Conservation (phyloP, 2,329 filamentous ascomycete genomes). For the Clonostachys rhizophaga region DNA sequence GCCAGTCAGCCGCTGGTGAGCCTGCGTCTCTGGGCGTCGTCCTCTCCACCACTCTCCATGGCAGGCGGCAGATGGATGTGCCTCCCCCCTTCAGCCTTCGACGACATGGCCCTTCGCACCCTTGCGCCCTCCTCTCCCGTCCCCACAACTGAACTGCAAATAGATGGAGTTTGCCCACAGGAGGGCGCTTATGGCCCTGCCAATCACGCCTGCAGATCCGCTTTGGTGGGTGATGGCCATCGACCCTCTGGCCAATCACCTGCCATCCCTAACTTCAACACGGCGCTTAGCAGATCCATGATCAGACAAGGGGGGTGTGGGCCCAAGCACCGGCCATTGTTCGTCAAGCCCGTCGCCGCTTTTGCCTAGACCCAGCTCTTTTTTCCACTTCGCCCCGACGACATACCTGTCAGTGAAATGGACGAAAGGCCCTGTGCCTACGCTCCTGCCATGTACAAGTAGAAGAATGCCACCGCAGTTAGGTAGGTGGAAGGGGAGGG, state of each 20-base stretch:
- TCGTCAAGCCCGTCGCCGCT: slow-evolving; percentile 1
- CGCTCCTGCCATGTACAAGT: too few species aligned
- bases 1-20: neutral
- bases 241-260: slow-evolving; percentile 17
- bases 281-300: slow-evolving; percentile 21
- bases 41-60: neutral
- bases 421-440: too few species aligned
- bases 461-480: too few species aligned
- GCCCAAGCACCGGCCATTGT: too few species aligned
- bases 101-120: neutral
- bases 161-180: neutral
- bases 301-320: too few species aligned
- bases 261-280: slow-evolving; percentile 8
- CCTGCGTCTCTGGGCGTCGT: neutral
- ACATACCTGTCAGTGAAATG: too few species aligned
- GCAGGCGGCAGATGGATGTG: too few species aligned
- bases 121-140: neutral
- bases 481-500: too few species aligned
- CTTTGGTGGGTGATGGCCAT: slow-evolving; percentile 22
- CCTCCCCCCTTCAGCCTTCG: neutral
- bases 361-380: too few species aligned
- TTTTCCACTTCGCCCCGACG: too few species aligned
- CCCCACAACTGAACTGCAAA: neutral
- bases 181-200: slow-evolving; percentile 9
- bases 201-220: slow-evolving; percentile 20